phyloP scores from a whole-genome alignment of 2,329 filamentous ascomycete genomes.

The Ustilaginoidea virens region DNA sequence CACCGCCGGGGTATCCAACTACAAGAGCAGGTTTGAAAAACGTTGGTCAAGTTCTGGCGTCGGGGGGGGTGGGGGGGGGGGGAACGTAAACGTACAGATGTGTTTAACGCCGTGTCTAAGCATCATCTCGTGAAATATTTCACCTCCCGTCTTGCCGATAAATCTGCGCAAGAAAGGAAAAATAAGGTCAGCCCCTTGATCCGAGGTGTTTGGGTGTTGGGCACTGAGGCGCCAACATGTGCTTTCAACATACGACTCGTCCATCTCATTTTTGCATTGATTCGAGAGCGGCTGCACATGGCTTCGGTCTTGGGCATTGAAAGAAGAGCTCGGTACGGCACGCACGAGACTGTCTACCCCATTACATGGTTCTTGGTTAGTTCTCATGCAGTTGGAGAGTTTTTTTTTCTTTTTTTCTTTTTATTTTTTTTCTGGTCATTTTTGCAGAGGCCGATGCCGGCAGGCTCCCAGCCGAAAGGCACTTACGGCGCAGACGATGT shows the following conservation, averaged over 20 bases:
- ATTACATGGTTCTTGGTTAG: constrained; percentile 1
- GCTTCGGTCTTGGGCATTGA: constrained; percentile 34
- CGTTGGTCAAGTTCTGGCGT: constrained; percentile 9
- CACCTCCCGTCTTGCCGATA: constrained; percentile 85
- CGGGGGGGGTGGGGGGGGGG: no score
- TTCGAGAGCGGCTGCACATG: constrained; percentile 58
- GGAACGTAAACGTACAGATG: constrained; percentile 52
- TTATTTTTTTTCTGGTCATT: not conserved
- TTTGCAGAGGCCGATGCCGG: constrained; percentile 5
- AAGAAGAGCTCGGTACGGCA: constrained; percentile 46
- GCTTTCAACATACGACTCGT: constrained; percentile 64
- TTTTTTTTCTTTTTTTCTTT: no score
- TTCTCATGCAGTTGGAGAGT: no score
- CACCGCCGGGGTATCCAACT: constrained; percentile 87
- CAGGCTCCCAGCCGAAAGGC: constrained; percentile 4
- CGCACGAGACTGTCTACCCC: constrained; percentile 24
- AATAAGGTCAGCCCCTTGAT: not conserved
- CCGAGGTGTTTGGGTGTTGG: no score
- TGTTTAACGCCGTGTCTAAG: constrained; percentile 81
- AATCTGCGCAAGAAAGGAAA: constrained; percentile 39
- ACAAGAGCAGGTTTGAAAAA: constrained; percentile 4
- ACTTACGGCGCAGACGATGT: constrained; percentile 36
- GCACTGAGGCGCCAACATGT: no score
- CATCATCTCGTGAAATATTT: constrained; percentile 99
- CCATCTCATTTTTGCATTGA: constrained; percentile 46